A percentile compares a stretch with the other conserved stretches of the same genome.
These are phyloP conservation scores for Boletus fagicola DNA, from an alignment of 768 basidiomycete genomes.

Conservation along the genomic window DNA sequence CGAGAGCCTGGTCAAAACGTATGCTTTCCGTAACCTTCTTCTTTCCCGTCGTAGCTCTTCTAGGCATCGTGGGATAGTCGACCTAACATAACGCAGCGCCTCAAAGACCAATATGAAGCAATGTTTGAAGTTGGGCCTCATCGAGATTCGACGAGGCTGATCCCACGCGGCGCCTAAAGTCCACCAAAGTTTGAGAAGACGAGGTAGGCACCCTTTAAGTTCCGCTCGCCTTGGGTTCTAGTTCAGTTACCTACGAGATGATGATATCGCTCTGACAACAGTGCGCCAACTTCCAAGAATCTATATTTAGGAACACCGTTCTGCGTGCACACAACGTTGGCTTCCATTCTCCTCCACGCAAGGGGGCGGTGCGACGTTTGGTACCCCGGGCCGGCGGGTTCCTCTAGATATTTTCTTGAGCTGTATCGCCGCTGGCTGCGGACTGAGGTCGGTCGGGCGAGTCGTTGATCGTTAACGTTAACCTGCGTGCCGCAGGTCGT, in stretches of 20 bases:
- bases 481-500: too few species aligned
- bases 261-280: not conserved
- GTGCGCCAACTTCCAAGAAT: not conserved
- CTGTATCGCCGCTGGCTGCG: not conserved
- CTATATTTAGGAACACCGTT: not conserved
- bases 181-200: not conserved
- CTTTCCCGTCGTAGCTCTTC: too few species aligned
- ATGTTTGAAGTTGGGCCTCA: not conserved
- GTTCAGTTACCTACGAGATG: not conserved
- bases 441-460: not conserved
- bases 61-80: not conserved
- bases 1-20: not conserved
- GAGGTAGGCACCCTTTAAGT: not conserved
- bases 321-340: not conserved
- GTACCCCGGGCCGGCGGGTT: not conserved
- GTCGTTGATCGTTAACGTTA: not conserved
- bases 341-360: not conserved
- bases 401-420: not conserved
- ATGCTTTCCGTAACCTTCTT: not conserved
- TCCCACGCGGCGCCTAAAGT: not conserved
- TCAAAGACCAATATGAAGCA: not conserved
- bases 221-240: not conserved
- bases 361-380: not conserved
- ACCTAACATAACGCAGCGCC: not conserved
- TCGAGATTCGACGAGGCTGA: too few species aligned